Conservation (phyloP, 108 stramenopile genomes). For the Cyclotella atomus region DNA sequence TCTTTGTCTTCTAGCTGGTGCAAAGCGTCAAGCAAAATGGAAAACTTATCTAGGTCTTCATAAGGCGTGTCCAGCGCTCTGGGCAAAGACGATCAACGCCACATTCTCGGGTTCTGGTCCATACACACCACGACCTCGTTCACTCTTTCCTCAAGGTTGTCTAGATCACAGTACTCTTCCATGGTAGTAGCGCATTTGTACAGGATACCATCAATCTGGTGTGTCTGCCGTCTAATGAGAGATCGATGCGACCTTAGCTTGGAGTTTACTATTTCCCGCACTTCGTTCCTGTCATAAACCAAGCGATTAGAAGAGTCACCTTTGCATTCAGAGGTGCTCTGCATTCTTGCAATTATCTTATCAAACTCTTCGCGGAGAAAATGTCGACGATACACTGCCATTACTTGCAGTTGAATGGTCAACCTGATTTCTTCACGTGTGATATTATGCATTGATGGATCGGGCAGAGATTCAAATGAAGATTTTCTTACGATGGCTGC, state of each 20-base stretch:
- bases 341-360: not conserved
- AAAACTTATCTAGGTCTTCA: no score
- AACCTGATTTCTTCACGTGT: not conserved
- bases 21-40: no score
- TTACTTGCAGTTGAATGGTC: not conserved
- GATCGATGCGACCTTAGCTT: conserved; percentile 2
- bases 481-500: no score
- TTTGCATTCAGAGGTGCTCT: not conserved
- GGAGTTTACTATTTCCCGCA: not conserved
- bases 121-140: not conserved
- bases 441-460: not conserved
- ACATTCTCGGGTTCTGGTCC: not conserved
- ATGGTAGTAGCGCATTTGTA: not conserved
- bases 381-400: not conserved
- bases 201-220: not conserved
- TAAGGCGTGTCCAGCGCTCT: not conserved
- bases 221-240: not conserved
- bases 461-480: no score
- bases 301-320: not conserved
- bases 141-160: not conserved
- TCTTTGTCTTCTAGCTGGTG: no score
- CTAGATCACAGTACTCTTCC: conserved; percentile 12
- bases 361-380: conserved; percentile 4
- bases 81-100: not conserved
- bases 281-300: not conserved